A percentile compares a stretch with the other conserved stretches of the same genome.
These are phyloP conservation scores for Metschnikowia arizonensis DNA, from an alignment of 805 yeast species.

Conservation along the genomic window DNA sequence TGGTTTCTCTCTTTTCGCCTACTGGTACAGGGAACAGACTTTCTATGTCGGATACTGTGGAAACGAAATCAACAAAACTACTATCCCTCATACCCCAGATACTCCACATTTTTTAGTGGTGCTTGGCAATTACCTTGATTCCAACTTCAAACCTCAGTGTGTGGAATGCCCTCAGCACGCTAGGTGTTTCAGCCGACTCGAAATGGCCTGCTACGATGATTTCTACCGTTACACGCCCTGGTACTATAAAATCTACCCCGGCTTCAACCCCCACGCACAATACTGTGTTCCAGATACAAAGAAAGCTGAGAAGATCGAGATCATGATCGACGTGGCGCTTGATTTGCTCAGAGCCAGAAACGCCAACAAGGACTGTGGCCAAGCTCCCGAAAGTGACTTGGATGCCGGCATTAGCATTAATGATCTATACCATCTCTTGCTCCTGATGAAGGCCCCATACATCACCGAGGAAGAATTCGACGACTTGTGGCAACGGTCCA, in stretches of 20 bases:
- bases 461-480: slow-evolving; percentile 63
- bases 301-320: slow-evolving; percentile 61
- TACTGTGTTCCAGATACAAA: slow-evolving; percentile 71
- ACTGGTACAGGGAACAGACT: slow-evolving; percentile 65
- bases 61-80: slow-evolving; percentile 45
- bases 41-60: slow-evolving; percentile 74
- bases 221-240: slow-evolving; percentile 50
- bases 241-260: slow-evolving; percentile 54
- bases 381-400: slow-evolving; percentile 35
- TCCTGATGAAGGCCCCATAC: slow-evolving; percentile 42
- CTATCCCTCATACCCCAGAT: slow-evolving; percentile 29
- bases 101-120: slow-evolving; percentile 28
- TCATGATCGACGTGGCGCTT: slow-evolving; percentile 62
- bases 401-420: slow-evolving; percentile 49
- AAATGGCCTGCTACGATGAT: slow-evolving; percentile 68
- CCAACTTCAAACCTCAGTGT: slow-evolving; percentile 56
- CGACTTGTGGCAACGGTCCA: slow-evolving; percentile 67
- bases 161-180: slow-evolving; percentile 79
- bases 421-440: slow-evolving; percentile 52
- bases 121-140: slow-evolving; percentile 45
- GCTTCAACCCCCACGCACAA: slow-evolving; percentile 47
- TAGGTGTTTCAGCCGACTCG: slow-evolving; percentile 58
- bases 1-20: slow-evolving; percentile 36
- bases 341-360: slow-evolving; percentile 63
- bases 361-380: slow-evolving; percentile 62